These are phyloP conservation scores for Cicer bijugum DNA, from an alignment of 306 rosid species.

Conservation along the genomic window DNA sequence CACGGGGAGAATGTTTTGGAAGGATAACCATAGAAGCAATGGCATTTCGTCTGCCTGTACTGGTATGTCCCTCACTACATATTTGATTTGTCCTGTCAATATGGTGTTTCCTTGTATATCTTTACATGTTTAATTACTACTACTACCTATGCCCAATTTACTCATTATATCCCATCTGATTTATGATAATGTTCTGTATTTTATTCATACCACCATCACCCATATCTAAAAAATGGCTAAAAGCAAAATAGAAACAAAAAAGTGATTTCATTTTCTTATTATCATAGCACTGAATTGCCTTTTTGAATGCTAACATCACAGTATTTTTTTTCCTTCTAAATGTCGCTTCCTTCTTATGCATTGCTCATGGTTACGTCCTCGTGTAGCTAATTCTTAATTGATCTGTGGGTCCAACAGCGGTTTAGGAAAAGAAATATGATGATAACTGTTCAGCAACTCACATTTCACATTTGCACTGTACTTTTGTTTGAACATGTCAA, in stretches of 20 bases:
- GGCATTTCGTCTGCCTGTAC: conserved; percentile 84
- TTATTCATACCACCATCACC: neutral
- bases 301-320: neutral
- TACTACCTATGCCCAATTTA: neutral
- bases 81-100: conserved; percentile 18
- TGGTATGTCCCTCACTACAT: conserved; percentile 55
- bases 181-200: neutral
- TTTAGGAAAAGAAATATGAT: neutral
- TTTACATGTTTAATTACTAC: neutral
- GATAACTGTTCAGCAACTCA: neutral
- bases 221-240: neutral
- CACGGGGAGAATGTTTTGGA: conserved; percentile 84
- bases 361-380: neutral
- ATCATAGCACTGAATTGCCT: neutral
- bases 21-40: conserved; percentile 88
- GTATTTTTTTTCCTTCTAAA: neutral
- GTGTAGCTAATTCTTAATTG: conserved; percentile 19
- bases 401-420: neutral
- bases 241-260: neutral
- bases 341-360: conserved; percentile 4
- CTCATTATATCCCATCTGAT: conserved; percentile 1
- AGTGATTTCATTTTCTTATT: conserved; percentile 13
- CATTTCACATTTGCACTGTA: neutral
- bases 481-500: conserved; percentile 19
- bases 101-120: conserved; percentile 5